Evolutionary conservation across 2,329 filamentous ascomycete genomes (phyloP).

Genomic region (Sporothrix inflata): DNA sequence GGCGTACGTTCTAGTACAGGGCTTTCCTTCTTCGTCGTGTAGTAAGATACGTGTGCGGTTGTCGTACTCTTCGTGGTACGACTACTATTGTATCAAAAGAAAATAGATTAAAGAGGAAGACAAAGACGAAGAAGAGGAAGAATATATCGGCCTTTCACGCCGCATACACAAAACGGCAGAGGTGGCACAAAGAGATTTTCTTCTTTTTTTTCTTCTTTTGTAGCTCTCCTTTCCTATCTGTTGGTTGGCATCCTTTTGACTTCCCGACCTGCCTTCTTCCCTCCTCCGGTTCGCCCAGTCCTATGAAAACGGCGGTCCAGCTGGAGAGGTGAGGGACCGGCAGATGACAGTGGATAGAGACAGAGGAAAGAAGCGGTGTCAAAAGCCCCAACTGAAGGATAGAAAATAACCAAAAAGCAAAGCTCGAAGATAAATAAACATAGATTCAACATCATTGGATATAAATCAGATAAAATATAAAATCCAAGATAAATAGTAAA

Average conservation of each 20-base stretch:
- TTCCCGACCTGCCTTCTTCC: neutral
- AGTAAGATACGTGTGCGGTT: neutral
- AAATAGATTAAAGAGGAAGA: neutral
- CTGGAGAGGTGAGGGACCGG: neutral
- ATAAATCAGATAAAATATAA: neutral
- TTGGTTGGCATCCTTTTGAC: conserved; percentile 10
- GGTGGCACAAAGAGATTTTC: neutral
- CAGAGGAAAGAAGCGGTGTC: conserved; percentile 6
- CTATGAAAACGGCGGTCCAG: neutral
- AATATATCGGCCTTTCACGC: neutral
- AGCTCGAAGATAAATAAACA: neutral
- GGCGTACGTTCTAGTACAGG: conserved; percentile 10
- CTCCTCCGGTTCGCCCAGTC: conserved; percentile 1
- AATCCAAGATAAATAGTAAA: neutral
- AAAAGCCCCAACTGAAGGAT: neutral
- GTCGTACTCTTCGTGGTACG: neutral
- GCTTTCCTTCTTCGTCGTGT: neutral
- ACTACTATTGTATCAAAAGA: neutral
- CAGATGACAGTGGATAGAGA: neutral
- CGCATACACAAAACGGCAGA: neutral
- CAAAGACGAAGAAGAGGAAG: neutral
- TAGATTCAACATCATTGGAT: neutral
- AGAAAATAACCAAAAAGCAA: neutral
- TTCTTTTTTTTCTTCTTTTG: neutral
- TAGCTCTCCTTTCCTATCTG: neutral